A percentile compares a stretch with the other conserved stretches of the same genome.
Conservation (phyloP, 306 rosid genomes). For the Macrotyloma uniflorum region DNA sequence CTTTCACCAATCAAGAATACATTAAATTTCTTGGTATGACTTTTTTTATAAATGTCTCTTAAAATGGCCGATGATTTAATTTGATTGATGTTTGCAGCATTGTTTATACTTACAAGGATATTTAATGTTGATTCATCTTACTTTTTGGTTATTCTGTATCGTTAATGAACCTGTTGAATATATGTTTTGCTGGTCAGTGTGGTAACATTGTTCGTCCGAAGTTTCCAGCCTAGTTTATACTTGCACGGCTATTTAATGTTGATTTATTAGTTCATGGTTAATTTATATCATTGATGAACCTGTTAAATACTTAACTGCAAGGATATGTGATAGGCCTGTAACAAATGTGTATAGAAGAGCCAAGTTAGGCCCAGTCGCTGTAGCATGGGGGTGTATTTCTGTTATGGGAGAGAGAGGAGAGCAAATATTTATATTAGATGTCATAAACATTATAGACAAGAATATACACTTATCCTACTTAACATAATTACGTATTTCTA, state of each 20-base stretch:
- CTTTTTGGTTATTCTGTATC: conserved; percentile 7
- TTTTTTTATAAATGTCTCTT: conserved; percentile 12
- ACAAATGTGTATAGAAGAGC: neutral
- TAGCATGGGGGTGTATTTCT: neutral
- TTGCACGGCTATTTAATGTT: neutral
- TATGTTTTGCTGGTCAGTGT: neutral
- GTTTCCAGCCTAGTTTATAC: neutral
- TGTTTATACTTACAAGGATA: neutral
- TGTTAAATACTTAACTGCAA: neutral
- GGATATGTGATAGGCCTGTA: neutral
- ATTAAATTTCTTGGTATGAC: neutral
- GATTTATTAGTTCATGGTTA: conserved; percentile 11
- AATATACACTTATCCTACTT: neutral
- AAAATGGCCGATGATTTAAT: neutral
- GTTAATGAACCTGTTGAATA: neutral
- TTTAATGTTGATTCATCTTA: conserved; percentile 4
- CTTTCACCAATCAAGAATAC: conserved; percentile 2
- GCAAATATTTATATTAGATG: neutral
- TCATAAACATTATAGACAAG: neutral
- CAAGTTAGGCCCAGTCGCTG: neutral
- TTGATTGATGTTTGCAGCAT: conserved; percentile 1
- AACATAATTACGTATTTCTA: neutral
- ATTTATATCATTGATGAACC: neutral
- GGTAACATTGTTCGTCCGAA: neutral
- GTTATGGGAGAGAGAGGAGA: neutral